Evolutionary conservation across 2,329 filamentous ascomycete species (phyloP).

Genomic region (Coniochaeta sp.): DNA sequence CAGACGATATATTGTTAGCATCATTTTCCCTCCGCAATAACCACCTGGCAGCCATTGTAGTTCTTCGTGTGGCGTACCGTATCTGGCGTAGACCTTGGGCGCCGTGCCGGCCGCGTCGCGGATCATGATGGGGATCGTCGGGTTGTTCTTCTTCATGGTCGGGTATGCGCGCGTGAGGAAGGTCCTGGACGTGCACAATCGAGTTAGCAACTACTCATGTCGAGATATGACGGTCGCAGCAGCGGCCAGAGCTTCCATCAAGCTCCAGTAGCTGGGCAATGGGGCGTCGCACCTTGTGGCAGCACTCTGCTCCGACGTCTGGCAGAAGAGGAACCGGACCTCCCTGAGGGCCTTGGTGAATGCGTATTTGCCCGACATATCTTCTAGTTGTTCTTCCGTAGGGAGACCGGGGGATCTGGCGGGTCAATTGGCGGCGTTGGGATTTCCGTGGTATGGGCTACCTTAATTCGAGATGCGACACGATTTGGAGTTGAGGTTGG

Average conservation of each 20-base stretch:
- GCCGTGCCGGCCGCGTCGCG: conserved; percentile 81
- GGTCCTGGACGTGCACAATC: conserved; percentile 46
- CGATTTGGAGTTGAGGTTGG: background rate
- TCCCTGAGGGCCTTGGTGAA: conserved; percentile 88
- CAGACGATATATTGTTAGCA: background rate
- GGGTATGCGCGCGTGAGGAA: conserved; percentile 91
- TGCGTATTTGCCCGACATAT: conserved; percentile 87
- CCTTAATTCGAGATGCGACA: background rate
- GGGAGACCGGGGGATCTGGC: background rate
- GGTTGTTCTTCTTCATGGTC: conserved; percentile 99
- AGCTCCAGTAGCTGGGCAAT: background rate
- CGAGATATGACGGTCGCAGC: background rate
- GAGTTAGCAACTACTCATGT: background rate
- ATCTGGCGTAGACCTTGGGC: conserved; percentile 87
- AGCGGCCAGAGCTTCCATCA: background rate
- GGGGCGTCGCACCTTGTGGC: conserved; percentile 63
- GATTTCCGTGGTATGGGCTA: background rate
- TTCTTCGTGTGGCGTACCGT: conserved; percentile 63
- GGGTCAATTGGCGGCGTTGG: background rate
- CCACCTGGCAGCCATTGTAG: background rate
- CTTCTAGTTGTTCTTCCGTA: conserved; percentile 17
- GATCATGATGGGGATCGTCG: conserved; percentile 85
- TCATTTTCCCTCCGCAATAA: background rate
- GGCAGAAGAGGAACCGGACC: conserved; percentile 95
- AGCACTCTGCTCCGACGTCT: conserved; percentile 85